phyloP scores from a whole-genome alignment of 441 rosid species.

The Populus hybrid region DNA sequence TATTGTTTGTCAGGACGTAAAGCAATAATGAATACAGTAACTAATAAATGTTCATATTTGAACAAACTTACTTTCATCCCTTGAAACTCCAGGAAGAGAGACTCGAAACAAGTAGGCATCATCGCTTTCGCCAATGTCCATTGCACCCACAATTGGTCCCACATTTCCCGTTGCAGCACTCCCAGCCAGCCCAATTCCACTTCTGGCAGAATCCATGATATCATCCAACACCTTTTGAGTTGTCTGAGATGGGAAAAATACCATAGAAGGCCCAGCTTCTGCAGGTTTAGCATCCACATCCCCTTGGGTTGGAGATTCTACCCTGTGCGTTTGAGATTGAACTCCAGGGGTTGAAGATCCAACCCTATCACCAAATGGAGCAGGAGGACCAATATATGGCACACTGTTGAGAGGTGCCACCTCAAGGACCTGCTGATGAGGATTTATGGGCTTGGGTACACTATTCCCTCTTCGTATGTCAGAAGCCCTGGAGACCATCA shows the following conservation, averaged over 20 bases:
- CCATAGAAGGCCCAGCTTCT: slow-evolving; percentile 33
- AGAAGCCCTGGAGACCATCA: slow-evolving; percentile 27
- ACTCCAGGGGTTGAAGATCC: neutral
- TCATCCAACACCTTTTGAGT: slow-evolving; percentile 36
- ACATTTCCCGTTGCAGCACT: slow-evolving; percentile 62
- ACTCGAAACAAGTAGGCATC: slow-evolving; percentile 68
- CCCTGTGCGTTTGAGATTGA: neutral
- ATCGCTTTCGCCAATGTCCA: slow-evolving; percentile 57
- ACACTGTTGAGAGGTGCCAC: slow-evolving; percentile 44
- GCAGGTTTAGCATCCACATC: slow-evolving; percentile 23
- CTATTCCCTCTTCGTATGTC: slow-evolving; percentile 19
- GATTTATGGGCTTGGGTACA: neutral
- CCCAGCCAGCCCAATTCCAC: slow-evolving; percentile 59
- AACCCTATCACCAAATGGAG: slow-evolving; percentile 10
- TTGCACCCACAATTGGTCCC: slow-evolving; percentile 56
- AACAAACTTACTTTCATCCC: slow-evolving; percentile 62
- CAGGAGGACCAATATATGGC: slow-evolving; percentile 41
- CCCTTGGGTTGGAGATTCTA: slow-evolving; percentile 7
- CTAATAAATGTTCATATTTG: slow-evolving; percentile 7
- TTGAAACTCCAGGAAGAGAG: slow-evolving; percentile 74
- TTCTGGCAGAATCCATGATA: slow-evolving; percentile 30
- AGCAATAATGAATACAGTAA: slow-evolving; percentile 14
- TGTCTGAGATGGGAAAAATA: slow-evolving; percentile 44
- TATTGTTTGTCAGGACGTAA: slow-evolving; percentile 5
- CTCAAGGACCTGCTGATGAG: slow-evolving; percentile 24